Base-by-base conservation (phyloP, 2,329 filamentous ascomycete genomes). In the Passalora sequoiae region DNA sequence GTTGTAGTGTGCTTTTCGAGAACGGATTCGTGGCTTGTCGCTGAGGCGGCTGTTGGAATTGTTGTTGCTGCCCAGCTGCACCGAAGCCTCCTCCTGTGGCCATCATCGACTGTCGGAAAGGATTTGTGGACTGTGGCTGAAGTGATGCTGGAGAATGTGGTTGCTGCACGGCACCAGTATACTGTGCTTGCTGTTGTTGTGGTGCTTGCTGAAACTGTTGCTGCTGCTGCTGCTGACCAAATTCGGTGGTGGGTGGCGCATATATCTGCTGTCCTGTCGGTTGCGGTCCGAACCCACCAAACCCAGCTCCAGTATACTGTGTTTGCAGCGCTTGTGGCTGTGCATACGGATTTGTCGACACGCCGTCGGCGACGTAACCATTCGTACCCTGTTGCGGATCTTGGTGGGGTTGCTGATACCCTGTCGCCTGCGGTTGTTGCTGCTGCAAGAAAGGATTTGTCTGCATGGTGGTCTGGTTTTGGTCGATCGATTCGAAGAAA, bases 401-500 rank as follows among this genome's bases (percentile, higher is more conserved):
- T 8, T 49, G 49, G 63, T 53, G 51, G 13, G 44, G 43, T 56
- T 56, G 61, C 50, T 60, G 67, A 50, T 66, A 56, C 4, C 45
- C 74, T 74, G 86, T 44, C 29, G 32, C 4, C 27, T 53, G 59
- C 29, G 56, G 56, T 13, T 54, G 54, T 24, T 56, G 48, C 17
- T 53, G 50, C 35, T 49, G 50, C 17, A 54, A 38, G 43, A 55
- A 55, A 31, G 48, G 52, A 27, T 59, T 53, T 35, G 66, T 65
- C 22, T 60, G 63, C 62, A 67, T 65, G 2, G 83, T 73, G 39
- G 86, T 86, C 63, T 92, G 88, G 52, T 89, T 89, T 61, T 88
- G 81, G 60, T 96, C 89, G 58, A 94, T 95, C 4, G 88, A 89
- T 60, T 84, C 91, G 64, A 95, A 95, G 67, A 94, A 96, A 70